Evolutionary conservation across 2,329 filamentous ascomycete genomes (phyloP), one percentile per base, ranked within the genome.

Genomic region (Cercospora janseana): DNA sequence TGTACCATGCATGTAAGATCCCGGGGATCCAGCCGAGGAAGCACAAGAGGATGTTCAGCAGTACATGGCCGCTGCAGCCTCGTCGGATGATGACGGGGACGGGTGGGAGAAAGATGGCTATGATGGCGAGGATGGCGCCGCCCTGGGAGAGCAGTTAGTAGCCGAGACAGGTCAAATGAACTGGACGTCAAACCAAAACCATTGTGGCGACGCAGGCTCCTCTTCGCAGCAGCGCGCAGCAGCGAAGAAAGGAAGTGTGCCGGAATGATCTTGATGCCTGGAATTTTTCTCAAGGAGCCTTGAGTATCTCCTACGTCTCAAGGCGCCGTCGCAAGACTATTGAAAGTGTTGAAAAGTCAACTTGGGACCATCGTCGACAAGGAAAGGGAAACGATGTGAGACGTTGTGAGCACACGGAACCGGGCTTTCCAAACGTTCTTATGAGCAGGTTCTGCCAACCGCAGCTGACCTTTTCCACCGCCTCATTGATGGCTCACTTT

Each of bases 1-100:
- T 48, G 47, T 51, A 56, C 54, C 54, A 56, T 2, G 51, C 44
- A 40, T 56, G 51, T 2, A 56, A 12, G 23, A 56, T 42, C 4
- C 50, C 55, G 1, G 62, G 65, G 13, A 68, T 55, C 71, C 80
- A 84, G 71, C 79, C 83, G 60, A 90, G 76, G 63, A 88, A 81
- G 61, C 87, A 93, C 71, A 94, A 43, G 53, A 52, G 78, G 72
- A 94, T 88, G 83, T 93, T 94, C 80, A 95, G 91, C 72, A 91
- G 76, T 65, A 95, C 77, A 69, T 93, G 86, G 61, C 82, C 81
- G 68, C 83, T 84, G 75, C 89, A 95, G 65, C 89, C 89, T 60
- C 85, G 81, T 81, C 94, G 88, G 60, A 94, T 83, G 79, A 94
- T 89, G 69, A 95, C 89, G 75, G 88, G 88, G 40, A 95, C 75